Conservation (phyloP, 2,329 filamentous ascomycete species). For the Cryoendolithus antarcticus region DNA sequence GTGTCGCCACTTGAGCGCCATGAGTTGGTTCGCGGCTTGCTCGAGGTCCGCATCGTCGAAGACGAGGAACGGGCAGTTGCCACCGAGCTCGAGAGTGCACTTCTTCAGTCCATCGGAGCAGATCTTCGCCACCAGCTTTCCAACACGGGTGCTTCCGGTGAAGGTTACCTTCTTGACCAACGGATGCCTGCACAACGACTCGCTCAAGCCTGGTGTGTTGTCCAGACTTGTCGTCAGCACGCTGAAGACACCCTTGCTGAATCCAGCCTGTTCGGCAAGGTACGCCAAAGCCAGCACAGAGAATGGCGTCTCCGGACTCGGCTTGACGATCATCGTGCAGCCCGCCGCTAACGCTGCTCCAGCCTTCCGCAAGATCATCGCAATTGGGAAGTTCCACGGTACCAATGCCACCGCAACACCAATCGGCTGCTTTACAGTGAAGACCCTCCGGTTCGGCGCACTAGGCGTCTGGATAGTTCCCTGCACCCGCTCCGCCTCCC, state of each 20-base stretch:
- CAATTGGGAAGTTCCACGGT: constrained; percentile 51
- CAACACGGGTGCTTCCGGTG: constrained; percentile 48
- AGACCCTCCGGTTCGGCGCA: constrained; percentile 49
- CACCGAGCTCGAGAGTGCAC: constrained; percentile 50
- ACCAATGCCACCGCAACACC: constrained; percentile 57
- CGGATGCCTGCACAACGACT: constrained; percentile 44
- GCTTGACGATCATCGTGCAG: constrained; percentile 62
- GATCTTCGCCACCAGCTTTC: constrained; percentile 48
- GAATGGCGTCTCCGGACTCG: constrained; percentile 55
- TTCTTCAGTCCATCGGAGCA: constrained; percentile 52
- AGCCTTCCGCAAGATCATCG: constrained; percentile 54
- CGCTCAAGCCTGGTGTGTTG: constrained; percentile 42
- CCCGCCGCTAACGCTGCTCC: constrained; percentile 57
- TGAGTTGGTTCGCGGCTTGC: constrained; percentile 38
- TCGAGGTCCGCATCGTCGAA: constrained; percentile 54
- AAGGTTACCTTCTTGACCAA: constrained; percentile 52
- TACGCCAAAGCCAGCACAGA: constrained; percentile 42
- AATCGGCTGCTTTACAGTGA: constrained; percentile 64
- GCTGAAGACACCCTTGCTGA: constrained; percentile 48
- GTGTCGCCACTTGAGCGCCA: constrained; percentile 45
- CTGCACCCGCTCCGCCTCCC: constrained; percentile 49
- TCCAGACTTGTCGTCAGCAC: constrained; percentile 48
- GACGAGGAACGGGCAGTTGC: constrained; percentile 53
- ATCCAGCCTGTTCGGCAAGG: constrained; percentile 43
- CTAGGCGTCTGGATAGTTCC: constrained; percentile 50